These are phyloP conservation scores for Cerrena zonata DNA, from an alignment of 1,284 basidiomycete genomes.

Conservation along the genomic window DNA sequence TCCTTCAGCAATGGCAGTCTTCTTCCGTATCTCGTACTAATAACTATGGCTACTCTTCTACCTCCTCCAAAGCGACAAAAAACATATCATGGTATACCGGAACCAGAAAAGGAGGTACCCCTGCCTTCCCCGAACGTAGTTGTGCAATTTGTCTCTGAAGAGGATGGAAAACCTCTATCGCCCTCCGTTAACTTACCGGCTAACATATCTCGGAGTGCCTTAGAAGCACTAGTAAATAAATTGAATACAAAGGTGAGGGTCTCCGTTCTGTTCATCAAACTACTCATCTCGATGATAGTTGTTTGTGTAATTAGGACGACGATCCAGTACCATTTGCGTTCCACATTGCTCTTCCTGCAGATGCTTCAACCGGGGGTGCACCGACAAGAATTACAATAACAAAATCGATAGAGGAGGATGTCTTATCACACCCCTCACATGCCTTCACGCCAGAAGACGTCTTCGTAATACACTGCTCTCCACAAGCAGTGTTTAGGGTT, in stretches of 20 bases:
- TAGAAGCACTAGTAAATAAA: conserved; percentile 84
- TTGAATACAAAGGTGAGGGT: conserved; percentile 62
- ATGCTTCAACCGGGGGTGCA: conserved; percentile 45
- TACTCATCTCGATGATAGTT: background rate
- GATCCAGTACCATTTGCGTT: conserved; percentile 88
- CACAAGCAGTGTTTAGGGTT: conserved; percentile 94
- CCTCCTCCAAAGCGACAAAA: conserved; percentile 84
- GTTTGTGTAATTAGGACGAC: conserved; percentile 49
- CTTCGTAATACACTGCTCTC: conserved; percentile 82
- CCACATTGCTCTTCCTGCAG: conserved; percentile 67
- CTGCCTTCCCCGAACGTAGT: conserved; percentile 65
- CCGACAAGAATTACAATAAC: conserved; percentile 75
- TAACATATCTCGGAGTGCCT: conserved; percentile 76
- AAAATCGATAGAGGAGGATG: conserved; percentile 75
- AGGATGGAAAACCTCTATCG: conserved; percentile 74
- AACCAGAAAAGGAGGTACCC: conserved; percentile 53
- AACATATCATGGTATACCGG: conserved; percentile 67
- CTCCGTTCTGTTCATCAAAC: conserved; percentile 6
- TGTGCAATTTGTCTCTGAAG: conserved; percentile 86
- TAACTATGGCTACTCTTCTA: conserved; percentile 69
- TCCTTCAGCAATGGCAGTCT: background rate
- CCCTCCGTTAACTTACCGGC: conserved; percentile 85
- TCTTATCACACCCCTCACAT: conserved; percentile 65
- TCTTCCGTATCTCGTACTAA: background rate
- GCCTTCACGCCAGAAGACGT: conserved; percentile 82